These are phyloP conservation scores for Leptographium flavum DNA, from an alignment of 2,329 filamentous ascomycete species.

Conservation along the genomic window DNA sequence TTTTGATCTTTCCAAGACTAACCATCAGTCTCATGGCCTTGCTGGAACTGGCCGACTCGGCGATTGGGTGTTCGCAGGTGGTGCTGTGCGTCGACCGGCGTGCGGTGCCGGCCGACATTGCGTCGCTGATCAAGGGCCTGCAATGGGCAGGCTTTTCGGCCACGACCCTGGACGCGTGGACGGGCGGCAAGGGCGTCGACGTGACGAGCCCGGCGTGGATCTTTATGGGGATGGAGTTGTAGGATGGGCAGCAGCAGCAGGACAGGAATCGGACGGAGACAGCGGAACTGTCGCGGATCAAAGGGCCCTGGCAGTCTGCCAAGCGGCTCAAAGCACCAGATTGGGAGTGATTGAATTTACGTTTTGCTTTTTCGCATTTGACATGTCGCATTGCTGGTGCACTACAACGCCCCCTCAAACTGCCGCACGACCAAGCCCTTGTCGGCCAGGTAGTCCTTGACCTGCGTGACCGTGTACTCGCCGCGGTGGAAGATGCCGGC, in stretches of 20 bases:
- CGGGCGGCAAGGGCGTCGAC: slow-evolving; percentile 26
- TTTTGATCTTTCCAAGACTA: slow-evolving; percentile 5
- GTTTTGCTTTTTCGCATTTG: too few species aligned
- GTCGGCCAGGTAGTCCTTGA: slow-evolving; percentile 66
- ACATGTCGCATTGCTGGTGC: background rate
- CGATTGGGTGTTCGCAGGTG: slow-evolving; percentile 63
- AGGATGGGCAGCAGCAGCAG: slow-evolving; percentile 10
- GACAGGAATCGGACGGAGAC: too few species aligned
- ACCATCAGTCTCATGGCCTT: slow-evolving; percentile 66
- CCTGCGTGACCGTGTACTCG: slow-evolving; percentile 87
- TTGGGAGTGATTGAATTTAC: too few species aligned
- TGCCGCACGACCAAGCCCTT: slow-evolving; percentile 66
- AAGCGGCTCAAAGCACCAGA: too few species aligned
- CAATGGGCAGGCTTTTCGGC: slow-evolving; percentile 90
- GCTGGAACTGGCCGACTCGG: slow-evolving; percentile 70
- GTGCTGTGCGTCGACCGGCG: slow-evolving; percentile 69
- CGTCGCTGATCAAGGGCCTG: slow-evolving; percentile 63
- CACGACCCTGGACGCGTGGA: slow-evolving; percentile 66
- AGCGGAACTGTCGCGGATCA: too few species aligned
- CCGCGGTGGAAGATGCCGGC: slow-evolving; percentile 96
- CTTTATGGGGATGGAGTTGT: slow-evolving; percentile 80
- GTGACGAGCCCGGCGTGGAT: slow-evolving; percentile 63
- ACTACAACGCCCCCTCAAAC: slow-evolving; percentile 44
- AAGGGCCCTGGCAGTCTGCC: background rate
- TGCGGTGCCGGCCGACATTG: slow-evolving; percentile 45